Percentiles rank a stretch among this genome's conserved stretches.
phyloP scores from a whole-genome alignment of 345 rosid species.

The Populus tremula region DNA sequence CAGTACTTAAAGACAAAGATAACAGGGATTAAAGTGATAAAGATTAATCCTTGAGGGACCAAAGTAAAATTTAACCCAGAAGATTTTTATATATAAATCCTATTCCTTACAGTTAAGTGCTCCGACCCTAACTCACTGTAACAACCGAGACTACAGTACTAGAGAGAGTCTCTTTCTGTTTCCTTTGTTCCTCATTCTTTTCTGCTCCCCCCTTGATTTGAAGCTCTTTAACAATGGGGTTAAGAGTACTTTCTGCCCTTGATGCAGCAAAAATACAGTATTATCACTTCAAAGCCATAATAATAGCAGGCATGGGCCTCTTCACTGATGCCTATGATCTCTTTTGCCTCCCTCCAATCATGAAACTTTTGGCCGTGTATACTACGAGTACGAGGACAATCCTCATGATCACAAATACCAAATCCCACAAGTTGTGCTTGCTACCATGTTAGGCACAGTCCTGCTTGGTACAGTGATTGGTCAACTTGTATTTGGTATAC shows the following conservation, averaged over 20 bases:
- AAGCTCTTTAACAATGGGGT: slow-evolving; percentile 30
- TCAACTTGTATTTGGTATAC: slow-evolving; percentile 54
- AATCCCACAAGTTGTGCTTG: slow-evolving; percentile 18
- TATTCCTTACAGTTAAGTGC: too few species aligned
- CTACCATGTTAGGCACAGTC: slow-evolving; percentile 43
- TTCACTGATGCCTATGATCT: slow-evolving; percentile 64
- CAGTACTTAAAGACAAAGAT: background rate
- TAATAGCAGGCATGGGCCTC: slow-evolving; percentile 66
- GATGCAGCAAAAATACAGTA: slow-evolving; percentile 48
- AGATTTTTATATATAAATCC: background rate
- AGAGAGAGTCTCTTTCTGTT: background rate
- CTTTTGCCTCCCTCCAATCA: slow-evolving; percentile 55
- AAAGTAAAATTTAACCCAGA: background rate
- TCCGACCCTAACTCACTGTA: background rate
- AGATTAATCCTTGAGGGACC: background rate
- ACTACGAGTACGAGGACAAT: slow-evolving; percentile 32
- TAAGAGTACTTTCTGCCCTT: slow-evolving; percentile 46
- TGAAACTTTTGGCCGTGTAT: slow-evolving; percentile 41
- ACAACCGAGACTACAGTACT: background rate
- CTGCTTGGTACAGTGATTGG: slow-evolving; percentile 62
- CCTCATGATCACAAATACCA: background rate
- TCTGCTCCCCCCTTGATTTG: background rate
- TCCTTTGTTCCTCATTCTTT: background rate
- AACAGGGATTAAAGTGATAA: background rate
- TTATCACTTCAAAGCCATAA: slow-evolving; percentile 61